phyloP scores from a whole-genome alignment of 2,329 filamentous ascomycete species.

The Pseudogymnoascus sp. region DNA sequence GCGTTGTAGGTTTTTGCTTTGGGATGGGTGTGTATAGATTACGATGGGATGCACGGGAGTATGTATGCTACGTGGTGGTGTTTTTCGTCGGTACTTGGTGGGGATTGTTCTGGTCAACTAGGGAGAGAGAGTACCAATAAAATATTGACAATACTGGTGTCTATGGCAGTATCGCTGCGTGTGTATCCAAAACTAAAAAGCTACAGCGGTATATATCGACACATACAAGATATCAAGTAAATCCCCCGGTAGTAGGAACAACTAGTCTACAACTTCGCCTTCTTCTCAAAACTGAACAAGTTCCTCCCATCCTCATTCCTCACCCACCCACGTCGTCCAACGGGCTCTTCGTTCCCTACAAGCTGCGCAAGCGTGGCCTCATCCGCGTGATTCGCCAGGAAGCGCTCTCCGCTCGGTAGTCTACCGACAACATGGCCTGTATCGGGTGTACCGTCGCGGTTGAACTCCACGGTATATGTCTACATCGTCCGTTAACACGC shows the following conservation, averaged over 20 bases:
- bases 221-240: background rate
- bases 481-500: constrained; percentile 21
- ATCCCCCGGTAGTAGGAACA: background rate
- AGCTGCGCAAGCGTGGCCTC: constrained; percentile 38
- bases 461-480: constrained; percentile 55
- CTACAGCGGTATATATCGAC: background rate
- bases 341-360: constrained; percentile 36
- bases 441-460: constrained; percentile 40
- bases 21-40: constrained; percentile 1
- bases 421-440: constrained; percentile 45
- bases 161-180: background rate
- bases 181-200: background rate
- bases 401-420: constrained; percentile 39
- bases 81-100: background rate
- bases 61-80: background rate
- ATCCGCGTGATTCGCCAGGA: constrained; percentile 50
- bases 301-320: constrained; percentile 28
- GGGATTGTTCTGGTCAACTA: constrained; percentile 1
- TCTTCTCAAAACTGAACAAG: constrained; percentile 28
- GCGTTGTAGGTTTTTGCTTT: background rate
- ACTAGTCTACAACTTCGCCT: constrained; percentile 14
- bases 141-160: background rate
- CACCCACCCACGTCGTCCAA: constrained; percentile 42
- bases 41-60: constrained; percentile 1
- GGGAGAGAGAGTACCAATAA: background rate